These are phyloP conservation scores for Stephania japonica DNA, from an alignment of 164 flowering plant genomes.

Conservation along the genomic window DNA sequence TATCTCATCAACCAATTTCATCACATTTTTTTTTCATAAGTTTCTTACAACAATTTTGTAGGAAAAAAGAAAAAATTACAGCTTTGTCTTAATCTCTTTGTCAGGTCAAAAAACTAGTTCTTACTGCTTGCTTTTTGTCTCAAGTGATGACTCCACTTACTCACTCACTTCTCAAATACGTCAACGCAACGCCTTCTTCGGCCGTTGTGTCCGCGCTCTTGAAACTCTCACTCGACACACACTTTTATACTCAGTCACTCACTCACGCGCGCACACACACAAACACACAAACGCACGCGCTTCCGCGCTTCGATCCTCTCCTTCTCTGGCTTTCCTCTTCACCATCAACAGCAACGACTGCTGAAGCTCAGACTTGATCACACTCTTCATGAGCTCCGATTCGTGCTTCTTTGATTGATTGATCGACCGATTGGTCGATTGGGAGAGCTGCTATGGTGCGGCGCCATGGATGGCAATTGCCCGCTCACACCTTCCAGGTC, in stretches of 20 bases:
- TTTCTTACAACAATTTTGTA: no score
- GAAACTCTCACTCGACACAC: background rate
- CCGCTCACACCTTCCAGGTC: conserved; percentile 92
- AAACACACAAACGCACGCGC: no score
- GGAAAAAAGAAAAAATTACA: no score
- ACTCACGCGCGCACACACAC: background rate
- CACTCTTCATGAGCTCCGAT: no score
- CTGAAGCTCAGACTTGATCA: no score
- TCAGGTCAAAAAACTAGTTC: no score
- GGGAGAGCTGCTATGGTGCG: conserved; percentile 56
- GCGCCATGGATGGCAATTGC: conserved; percentile 87
- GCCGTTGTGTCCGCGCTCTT: background rate
- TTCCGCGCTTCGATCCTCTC: background rate
- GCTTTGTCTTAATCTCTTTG: no score
- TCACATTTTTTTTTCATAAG: no score
- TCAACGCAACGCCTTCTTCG: background rate
- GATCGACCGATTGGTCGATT: background rate
- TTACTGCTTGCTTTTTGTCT: no score
- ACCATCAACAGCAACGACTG: background rate
- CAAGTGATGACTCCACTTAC: background rate
- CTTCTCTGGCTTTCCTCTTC: background rate
- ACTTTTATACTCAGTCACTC: background rate
- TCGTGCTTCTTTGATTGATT: no score
- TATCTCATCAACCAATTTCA: no score
- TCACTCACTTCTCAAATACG: background rate